A percentile compares a stretch with the other conserved stretches of the same genome.
phyloP scores from a whole-genome alignment of 1,139 yeast genomes.

The Suhomyces bolitotheri region DNA sequence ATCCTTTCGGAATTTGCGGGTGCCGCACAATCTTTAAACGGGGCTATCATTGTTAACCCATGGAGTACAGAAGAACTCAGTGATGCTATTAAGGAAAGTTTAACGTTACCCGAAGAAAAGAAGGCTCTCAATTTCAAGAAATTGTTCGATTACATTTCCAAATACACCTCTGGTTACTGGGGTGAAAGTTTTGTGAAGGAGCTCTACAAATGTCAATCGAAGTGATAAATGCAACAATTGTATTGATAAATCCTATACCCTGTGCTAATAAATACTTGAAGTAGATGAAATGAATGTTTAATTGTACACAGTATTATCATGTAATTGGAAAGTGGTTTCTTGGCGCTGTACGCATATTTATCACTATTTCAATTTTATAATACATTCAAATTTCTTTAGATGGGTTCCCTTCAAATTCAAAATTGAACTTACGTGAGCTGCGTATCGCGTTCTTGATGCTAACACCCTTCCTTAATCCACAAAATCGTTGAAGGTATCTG shows the following conservation, averaged over 20 bases:
- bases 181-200: conserved; percentile 95
- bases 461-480: no score
- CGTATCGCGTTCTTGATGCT: no score
- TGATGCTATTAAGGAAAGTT: conserved; percentile 80
- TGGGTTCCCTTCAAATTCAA: no score
- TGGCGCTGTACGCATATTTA: no score
- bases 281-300: no score
- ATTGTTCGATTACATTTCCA: conserved; percentile 81
- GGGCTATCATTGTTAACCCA: conserved; percentile 91
- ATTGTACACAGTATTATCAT: no score
- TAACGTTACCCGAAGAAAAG: conserved; percentile 83
- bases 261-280: no score
- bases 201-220: conserved; percentile 45
- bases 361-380: no score
- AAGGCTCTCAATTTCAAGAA: conserved; percentile 74
- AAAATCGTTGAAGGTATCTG: conserved; percentile 24
- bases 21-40: conserved; percentile 97
- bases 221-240: not conserved
- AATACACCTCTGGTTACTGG: conserved; percentile 95
- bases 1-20: conserved; percentile 95
- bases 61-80: conserved; percentile 97
- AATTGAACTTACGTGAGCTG: no score
- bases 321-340: no score
- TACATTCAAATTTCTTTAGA: no score
- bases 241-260: no score